phyloP scores from a whole-genome alignment of 208 protist genomes.

The Novymonas esmeraldas region DNA sequence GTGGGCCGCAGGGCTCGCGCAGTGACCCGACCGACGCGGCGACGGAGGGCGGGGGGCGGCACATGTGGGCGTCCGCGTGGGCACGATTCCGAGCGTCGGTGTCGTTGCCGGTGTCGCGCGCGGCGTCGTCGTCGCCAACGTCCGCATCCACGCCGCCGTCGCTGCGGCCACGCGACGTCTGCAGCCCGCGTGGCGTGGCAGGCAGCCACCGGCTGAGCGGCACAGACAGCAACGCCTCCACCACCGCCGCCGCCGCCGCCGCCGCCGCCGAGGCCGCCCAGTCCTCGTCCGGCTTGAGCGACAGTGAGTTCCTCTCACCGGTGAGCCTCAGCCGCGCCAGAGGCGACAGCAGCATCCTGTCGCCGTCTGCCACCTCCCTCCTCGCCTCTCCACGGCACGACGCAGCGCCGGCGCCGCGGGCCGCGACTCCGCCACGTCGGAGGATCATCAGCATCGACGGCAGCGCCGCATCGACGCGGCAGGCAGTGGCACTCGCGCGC shows the following conservation, averaged over 20 bases:
- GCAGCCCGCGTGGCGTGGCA: not conserved
- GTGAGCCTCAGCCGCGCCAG: not conserved
- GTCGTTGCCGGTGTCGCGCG: not conserved
- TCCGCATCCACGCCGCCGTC: not conserved
- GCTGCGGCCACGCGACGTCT: constrained; percentile 6
- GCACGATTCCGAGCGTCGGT: constrained; percentile 5
- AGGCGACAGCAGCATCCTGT: constrained; percentile 6
- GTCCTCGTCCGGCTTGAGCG: not conserved
- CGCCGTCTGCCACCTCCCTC: constrained; percentile 3
- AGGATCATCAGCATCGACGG: constrained; percentile 26
- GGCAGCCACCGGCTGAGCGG: not conserved
- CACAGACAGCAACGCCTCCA: not conserved
- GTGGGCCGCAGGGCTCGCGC: too few species aligned
- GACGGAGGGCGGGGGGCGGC: not conserved
- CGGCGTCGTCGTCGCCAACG: not conserved
- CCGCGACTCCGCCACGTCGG: constrained; percentile 10
- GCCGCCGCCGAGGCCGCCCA: not conserved
- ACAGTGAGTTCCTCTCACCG: constrained; percentile 7
- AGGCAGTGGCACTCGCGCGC: constrained; percentile 28
- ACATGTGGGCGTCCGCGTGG: constrained; percentile 8
- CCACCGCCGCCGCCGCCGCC: not conserved
- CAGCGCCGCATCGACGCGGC: constrained; percentile 12
- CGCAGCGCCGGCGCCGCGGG: not conserved
- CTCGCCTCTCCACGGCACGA: constrained; percentile 1
- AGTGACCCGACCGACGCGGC: not conserved